Evolutionary conservation across 176 grass and related monocot species (phyloP).

Genomic region (Thinopyrum elongatum): DNA sequence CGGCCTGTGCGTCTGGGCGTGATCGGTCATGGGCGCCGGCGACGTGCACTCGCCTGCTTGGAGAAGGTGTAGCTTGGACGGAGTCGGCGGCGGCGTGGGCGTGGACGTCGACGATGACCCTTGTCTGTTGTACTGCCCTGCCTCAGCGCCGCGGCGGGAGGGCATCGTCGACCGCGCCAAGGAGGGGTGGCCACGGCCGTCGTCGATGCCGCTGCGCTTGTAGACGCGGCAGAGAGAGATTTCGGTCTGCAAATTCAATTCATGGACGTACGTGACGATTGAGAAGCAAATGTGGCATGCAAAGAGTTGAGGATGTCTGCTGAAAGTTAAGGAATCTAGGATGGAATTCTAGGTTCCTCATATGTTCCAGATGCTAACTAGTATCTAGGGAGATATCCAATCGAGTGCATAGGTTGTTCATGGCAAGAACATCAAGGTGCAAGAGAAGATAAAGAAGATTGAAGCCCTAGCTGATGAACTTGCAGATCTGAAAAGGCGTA

Average conservation of each 20-base stretch:
- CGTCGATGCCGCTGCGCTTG: conserved; percentile 86
- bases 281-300: background rate
- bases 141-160: conserved; percentile 1
- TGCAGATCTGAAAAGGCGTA: background rate
- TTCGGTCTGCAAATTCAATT: conserved; percentile 58
- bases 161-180: conserved; percentile 28
- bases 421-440: background rate
- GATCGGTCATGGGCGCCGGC: conserved; percentile 10
- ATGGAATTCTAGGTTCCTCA: background rate
- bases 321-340: conserved; percentile 3
- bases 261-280: background rate
- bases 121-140: conserved; percentile 40
- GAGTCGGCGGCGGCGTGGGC: conserved; percentile 39
- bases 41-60: conserved; percentile 56
- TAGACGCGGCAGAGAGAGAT: conserved; percentile 93
- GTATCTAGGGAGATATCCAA: background rate
- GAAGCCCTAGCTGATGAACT: conserved; percentile 39
- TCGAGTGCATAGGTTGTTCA: background rate
- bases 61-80: conserved; percentile 50
- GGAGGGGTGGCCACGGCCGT: conserved; percentile 34
- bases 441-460: background rate
- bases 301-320: background rate
- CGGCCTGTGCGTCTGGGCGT: background rate
- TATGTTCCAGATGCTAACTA: background rate
- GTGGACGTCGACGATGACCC: conserved; percentile 47